Evolutionary conservation across 164 flowering plant species (phyloP), one percentile per base, ranked within the genome.

Genomic region (Kingdonia uniflora): DNA sequence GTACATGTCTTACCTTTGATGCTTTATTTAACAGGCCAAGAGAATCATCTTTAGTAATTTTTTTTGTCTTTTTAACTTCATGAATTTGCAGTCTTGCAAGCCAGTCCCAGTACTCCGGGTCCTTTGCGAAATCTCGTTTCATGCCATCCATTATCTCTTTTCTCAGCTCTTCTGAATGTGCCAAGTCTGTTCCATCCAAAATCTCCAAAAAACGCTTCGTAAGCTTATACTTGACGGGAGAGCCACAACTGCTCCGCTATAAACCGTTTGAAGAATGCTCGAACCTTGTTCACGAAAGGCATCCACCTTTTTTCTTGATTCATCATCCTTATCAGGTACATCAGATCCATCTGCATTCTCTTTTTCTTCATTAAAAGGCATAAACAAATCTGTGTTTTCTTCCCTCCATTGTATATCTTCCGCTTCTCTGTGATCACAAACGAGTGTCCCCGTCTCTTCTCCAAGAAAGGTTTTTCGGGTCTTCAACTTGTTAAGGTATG

Each of bases 31-130:
- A 58, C 52, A 66, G 75, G 57, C 57, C 39, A 41, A 42, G 58
- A 17, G 43, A 29, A 5, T 44, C 49, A 25, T 61, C 69, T 35
- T 50, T 60, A 47, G 48, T 55, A 19, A 41, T 54, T 14, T 65
- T 66, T n/a, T 58, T 64, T 23, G 29, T 21, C 56, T 33, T 68
- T 33, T 54, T 42, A 33, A 45, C 33, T 49, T 51, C 62, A 51
- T 11, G 19, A 26, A 70, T 20, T 69, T 75, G 72, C 64, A 47
- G 69, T 62, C 79, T 82, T 11, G 94, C 96, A 47, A 80, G 80
- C 96, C 98, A 92, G 56, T 88, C 88, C 98, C 98, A 88, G 52
- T 80, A 92, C 41, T 74, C 72, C 12, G 89, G 83, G 1, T 82
- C 80, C 39, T 55, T 55, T n/a, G 77, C 75, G 63, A 92, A 88